These are phyloP conservation scores for Astragalus glycyphyllos DNA, from an alignment of 306 rosid genomes.

Conservation along the genomic window DNA sequence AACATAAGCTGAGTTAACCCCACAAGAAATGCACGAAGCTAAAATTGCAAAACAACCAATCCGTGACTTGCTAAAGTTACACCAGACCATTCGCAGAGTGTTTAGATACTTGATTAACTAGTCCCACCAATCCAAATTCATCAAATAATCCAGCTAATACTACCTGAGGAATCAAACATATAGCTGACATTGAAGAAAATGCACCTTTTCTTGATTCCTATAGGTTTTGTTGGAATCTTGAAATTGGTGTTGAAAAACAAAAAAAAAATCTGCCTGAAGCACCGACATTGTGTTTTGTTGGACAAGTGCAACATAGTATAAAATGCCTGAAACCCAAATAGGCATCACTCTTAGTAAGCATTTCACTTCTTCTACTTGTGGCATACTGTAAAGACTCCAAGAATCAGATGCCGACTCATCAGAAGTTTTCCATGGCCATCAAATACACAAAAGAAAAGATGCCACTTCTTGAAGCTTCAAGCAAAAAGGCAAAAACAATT, in stretches of 20 bases:
- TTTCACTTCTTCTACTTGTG: no score
- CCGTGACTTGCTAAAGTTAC: no score
- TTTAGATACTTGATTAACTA: conserved; percentile 40
- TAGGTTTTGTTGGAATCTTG: no score
- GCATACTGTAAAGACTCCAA: no score
- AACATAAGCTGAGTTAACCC: no score
- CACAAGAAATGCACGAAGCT: no score
- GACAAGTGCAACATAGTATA: conserved; percentile 51
- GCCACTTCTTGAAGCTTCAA: no score
- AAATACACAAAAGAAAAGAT: no score
- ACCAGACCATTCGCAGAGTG: conserved; percentile 10
- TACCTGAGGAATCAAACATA: conserved; percentile 84
- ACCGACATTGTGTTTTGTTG: conserved; percentile 68
- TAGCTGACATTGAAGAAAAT: conserved; percentile 75
- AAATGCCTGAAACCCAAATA: conserved; percentile 63
- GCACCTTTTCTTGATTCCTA: conserved; percentile 69
- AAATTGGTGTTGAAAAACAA: conserved; percentile 49
- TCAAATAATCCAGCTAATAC: conserved; percentile 63
- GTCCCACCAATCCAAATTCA: conserved; percentile 62
- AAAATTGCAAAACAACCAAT: no score
- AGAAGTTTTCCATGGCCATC: no score
- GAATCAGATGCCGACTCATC: no score
- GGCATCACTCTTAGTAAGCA: conserved; percentile 77
- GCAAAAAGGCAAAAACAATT: no score
- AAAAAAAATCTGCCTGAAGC: conserved; percentile 62